Evolutionary conservation across 1,284 basidiomycete species (phyloP), one percentile per base, ranked within the genome.

Genomic region (Cutaneotrichosporon dermatis): DNA sequence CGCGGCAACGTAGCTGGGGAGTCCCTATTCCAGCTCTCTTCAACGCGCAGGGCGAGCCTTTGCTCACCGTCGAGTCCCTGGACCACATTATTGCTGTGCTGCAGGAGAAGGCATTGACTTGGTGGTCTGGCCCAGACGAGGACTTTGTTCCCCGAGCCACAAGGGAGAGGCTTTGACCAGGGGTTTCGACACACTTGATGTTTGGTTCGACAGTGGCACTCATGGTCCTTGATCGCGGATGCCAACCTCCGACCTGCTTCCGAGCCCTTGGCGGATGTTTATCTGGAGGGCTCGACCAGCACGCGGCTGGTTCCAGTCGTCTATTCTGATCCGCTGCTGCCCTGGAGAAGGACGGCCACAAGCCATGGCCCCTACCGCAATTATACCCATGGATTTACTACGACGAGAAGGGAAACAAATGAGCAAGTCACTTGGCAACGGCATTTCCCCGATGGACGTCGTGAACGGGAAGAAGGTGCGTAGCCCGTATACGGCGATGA

Each of bases 281-380:
- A 92, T 70, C 79, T 99, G 11, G 96, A 99, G 73, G 96, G 96
- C 9, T 90, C 90, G 0, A 99, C 76, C 96, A 99, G 76, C 95
- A 99, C 87, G 96, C 8, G 96, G 96, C 12, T 99, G 96, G 96
- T 99, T 99, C 82, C 96, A 99, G 76, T 95, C 92, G 56, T 89
- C 92, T 62, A 80, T 99, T 25, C 80, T 99, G 51, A 99, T 95
- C 1, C 85, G 87, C 80, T 97, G 71, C 74, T 7, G 63, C 65
- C 8, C 57, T 64, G 11, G 46, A 58, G 3, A 57, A 57, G 6
- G 43, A 49, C 25, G 57, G 50, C 1, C 9, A 35, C 9, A 54
- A 51, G 35, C 59, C 62, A 37, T 40, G 11, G 77, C 80, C 94
- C 94, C 3, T 98, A 94, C 74, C 82, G 82, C 41, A 83, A 86